These are phyloP conservation scores for Oxyria digyna DNA, from an alignment of 148 eudicot genomes.

Conservation along the genomic window DNA sequence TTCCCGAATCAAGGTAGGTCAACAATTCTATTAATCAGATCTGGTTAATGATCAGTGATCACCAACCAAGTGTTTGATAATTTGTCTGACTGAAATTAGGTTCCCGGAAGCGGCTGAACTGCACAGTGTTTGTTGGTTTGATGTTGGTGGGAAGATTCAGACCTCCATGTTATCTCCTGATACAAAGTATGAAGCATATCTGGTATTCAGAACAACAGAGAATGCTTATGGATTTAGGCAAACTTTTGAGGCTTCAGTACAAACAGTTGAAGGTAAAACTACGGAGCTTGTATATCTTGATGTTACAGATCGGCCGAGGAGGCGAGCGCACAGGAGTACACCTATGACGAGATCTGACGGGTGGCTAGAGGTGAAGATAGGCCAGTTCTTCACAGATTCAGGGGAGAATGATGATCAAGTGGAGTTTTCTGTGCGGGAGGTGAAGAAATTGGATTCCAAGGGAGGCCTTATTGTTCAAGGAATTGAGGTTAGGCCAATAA, in stretches of 20 bases:
- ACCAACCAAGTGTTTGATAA: too few relatives aligned
- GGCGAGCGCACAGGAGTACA: background rate
- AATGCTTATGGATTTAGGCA: slow-evolving; percentile 2
- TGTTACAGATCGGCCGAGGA: background rate
- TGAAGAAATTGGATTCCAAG: background rate
- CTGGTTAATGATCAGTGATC: too few relatives aligned
- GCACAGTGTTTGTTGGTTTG: slow-evolving; percentile 26
- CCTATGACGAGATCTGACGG: background rate
- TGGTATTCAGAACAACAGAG: slow-evolving; percentile 19
- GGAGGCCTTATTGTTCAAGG: background rate
- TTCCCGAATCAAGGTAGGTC: background rate
- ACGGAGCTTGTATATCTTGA: background rate
- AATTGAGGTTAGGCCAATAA: background rate
- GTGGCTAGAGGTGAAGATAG: background rate
- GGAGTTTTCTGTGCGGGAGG: background rate
- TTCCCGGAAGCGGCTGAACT: slow-evolving; percentile 32
- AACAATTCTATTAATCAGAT: background rate
- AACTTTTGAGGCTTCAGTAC: background rate
- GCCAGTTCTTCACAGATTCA: background rate
- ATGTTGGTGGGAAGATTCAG: slow-evolving; percentile 22
- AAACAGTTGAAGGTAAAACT: background rate
- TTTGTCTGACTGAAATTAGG: slow-evolving; percentile 10
- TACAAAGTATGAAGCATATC: slow-evolving; percentile 23
- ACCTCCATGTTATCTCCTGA: slow-evolving; percentile 17
- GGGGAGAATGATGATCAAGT: slow-evolving; percentile 1